These are phyloP conservation scores for Mimosa bimucronata DNA, from an alignment of 306 rosid species.

Conservation along the genomic window DNA sequence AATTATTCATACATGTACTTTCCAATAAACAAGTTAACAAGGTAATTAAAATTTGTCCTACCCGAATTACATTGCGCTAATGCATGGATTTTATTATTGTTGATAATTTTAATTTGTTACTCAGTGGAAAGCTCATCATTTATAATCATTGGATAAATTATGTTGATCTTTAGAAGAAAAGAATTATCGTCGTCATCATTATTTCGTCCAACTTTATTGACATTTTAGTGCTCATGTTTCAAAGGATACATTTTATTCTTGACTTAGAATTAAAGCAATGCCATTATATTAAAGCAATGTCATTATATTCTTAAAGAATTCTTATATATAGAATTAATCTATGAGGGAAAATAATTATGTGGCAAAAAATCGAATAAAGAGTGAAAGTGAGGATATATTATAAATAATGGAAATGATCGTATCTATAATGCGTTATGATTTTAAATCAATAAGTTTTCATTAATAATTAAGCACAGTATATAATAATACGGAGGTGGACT, in stretches of 20 bases:
- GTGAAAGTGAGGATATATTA: not conserved
- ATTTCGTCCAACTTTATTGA: not conserved
- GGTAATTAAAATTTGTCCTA: too few species aligned
- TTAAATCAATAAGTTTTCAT: not conserved
- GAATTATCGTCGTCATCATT: not conserved
- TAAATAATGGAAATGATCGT: too few species aligned
- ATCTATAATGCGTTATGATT: not conserved
- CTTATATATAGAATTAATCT: too few species aligned
- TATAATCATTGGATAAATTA: not conserved
- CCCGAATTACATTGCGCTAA: not conserved
- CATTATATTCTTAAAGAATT: not conserved
- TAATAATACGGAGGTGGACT: not conserved
- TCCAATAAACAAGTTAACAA: not conserved
- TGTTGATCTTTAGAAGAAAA: not conserved
- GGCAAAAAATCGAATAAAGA: not conserved
- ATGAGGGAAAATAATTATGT: not conserved
- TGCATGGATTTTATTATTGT: not conserved
- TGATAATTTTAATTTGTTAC: too few species aligned
- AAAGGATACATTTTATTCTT: not conserved
- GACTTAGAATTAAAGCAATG: not conserved
- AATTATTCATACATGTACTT: not conserved
- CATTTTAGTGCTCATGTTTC: not conserved
- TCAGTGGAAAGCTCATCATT: not conserved
- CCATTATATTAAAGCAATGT: not conserved
- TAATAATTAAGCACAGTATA: not conserved